Evolutionary conservation across 2,329 filamentous ascomycete genomes (phyloP), one percentile per base, ranked within the genome.

Genomic region (Aspergillus fructus): DNA sequence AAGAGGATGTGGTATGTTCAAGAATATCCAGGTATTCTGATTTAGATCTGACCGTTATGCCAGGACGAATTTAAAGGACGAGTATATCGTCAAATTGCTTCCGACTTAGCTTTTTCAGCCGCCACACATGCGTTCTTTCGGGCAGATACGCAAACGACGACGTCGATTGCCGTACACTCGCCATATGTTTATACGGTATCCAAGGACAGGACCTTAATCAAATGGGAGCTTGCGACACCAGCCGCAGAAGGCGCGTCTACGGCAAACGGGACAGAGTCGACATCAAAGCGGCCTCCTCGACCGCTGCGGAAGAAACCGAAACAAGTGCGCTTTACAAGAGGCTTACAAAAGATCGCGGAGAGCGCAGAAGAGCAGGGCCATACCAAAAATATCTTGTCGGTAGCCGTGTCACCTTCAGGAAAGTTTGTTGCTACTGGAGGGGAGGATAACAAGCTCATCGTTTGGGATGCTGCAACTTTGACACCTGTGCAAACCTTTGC

Each of bases 401-500:
- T 97, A 30, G 93, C 92, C 0, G 90, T 91, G 19, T 96, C 91
- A 0, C 85, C 91, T 46, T 93, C 96, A 59, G 94, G 94, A 34
- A 91, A 90, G 72, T 97, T 88, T 63, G 86, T 99, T 50, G 94
- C 89, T 7, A 97, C 94, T 0, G 94, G 93, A 49, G 93, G 93
- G 49, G 84, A 86, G 62, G 93, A 97, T 74, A 86, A 87, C 59
- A 88, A 89, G 53, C 80, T 99, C 46, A 89, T 97, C 53, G 86
- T 97, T 62, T 96, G 93, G 89, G 87, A 96, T 65, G 89, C 92
- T 11, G 84, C 85, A 52, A 89, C 87, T 1, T 81, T 99, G 49
- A 89, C 85, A 52, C 90, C 91, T 0, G 77, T 96, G 64, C 89
- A 89, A 65, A 86, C 93, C 3, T 96, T 97, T 73, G 87, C 85